phyloP scores from a whole-genome alignment of 169 alveolate species.

The Cryptosporidium baileyi region DNA sequence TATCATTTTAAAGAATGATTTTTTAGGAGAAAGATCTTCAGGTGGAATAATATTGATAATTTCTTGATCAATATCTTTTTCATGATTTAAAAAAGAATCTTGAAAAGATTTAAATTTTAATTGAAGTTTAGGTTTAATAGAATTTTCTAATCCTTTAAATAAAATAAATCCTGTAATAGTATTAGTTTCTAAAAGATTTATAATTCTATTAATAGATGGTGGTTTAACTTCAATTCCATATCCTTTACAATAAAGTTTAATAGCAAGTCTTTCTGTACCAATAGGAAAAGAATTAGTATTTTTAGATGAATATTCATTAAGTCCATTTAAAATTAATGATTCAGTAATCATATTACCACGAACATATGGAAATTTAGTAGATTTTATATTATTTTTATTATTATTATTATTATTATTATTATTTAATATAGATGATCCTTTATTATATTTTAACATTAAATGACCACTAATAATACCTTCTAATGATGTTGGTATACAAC shows the following conservation, averaged over 20 bases:
- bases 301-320: neutral
- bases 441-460: slow-evolving; percentile 31
- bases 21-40: slow-evolving; percentile 20
- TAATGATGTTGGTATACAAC: slow-evolving; percentile 37
- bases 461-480: slow-evolving; percentile 64
- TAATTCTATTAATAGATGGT: slow-evolving; percentile 42
- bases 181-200: neutral
- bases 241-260: slow-evolving; percentile 55
- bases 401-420: neutral
- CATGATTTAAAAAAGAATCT: neutral
- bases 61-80: neutral
- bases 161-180: neutral
- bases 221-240: slow-evolving; percentile 54
- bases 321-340: neutral
- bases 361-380: slow-evolving; percentile 36
- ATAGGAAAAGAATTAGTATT: neutral
- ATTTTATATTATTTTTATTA: neutral
- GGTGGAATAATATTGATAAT: neutral
- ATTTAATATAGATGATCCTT: neutral
- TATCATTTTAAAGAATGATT: slow-evolving; percentile 22
- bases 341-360: slow-evolving; percentile 11
- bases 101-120: slow-evolving; percentile 22
- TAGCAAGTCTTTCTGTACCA: slow-evolving; percentile 56
- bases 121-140: slow-evolving; percentile 23
- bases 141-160: slow-evolving; percentile 49